Conservation (phyloP, 805 yeast species). For the Starmera amethionina region DNA sequence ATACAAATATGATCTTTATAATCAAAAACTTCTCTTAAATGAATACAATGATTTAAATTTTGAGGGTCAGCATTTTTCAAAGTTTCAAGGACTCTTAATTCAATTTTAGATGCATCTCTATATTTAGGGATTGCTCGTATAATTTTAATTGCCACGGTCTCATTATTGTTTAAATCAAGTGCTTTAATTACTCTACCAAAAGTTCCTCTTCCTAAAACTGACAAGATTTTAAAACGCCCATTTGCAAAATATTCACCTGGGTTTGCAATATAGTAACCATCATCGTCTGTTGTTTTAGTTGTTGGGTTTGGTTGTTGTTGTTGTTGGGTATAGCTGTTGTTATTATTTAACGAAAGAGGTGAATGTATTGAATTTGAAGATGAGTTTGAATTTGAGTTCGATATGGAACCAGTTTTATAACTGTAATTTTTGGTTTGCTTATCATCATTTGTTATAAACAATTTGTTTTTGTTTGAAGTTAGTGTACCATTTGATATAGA, state of each 20-base stretch:
- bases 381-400: slow-evolving; percentile 1
- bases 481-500: too few species aligned
- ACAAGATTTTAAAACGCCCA: slow-evolving; percentile 52
- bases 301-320: slow-evolving; percentile 1
- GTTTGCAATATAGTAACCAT: slow-evolving; percentile 65
- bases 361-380: slow-evolving; percentile 4
- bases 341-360: slow-evolving; percentile 1
- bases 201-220: slow-evolving; percentile 83
- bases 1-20: slow-evolving; percentile 89
- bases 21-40: slow-evolving; percentile 83
- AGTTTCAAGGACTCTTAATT: slow-evolving; percentile 71
- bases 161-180: slow-evolving; percentile 49
- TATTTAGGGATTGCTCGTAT: slow-evolving; percentile 89
- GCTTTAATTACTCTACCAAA: slow-evolving; percentile 87
- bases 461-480: too few species aligned
- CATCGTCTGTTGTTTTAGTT: slow-evolving; percentile 20
- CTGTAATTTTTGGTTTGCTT: not conserved
- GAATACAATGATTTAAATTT: slow-evolving; percentile 69
- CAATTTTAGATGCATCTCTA: slow-evolving; percentile 91
- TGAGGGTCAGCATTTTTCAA: slow-evolving; percentile 57
- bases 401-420: not conserved
- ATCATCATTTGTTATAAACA: slow-evolving; percentile 3
- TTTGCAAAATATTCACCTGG: slow-evolving; percentile 59
- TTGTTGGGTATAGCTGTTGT: slow-evolving; percentile 1
- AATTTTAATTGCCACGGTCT: slow-evolving; percentile 77